Base-by-base conservation (phyloP, 1,139 yeast species). In the Suhomyces bolitotheri region DNA sequence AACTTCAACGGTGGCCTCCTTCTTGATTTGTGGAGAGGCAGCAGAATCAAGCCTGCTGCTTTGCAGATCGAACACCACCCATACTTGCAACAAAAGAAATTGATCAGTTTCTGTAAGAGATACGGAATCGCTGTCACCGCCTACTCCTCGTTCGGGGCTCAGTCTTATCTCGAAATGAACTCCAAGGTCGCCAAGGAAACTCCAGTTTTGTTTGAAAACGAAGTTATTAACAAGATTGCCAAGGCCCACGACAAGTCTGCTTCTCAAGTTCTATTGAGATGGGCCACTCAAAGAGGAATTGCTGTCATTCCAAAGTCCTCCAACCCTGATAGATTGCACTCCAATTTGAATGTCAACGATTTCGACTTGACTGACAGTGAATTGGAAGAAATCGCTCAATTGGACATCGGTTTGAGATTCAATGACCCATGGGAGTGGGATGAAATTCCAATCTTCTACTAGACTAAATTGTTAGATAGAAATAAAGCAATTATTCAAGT, bases 41-140 rank as follows among this genome's bases (percentile, higher is more conserved):
- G 85, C 46, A 76, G 69, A 50, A 78, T 87, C 56, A 76, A 70
- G 51, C 96, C 97, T 33, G 85, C 84, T 35, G 88, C 78, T 36
- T 73, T 85, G 51, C 96, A 89, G 65, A 84, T 89, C 56, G 97
- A 89, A 69, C 92, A 85, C 64, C 96, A 88, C 62, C 96, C 96
- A 48, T 88, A 86, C 71, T 73, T 88, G 60, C 86, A 84, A 49
- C 96, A 88, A 66, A 76, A 76, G 41, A 71, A 70, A 47, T 71
- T 87, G 57, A 61, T 87, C 44, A 73, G 81, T 49, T 85, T 65
- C 54, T 85, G 76, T 44, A 77, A 84, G 58, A 52, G 64, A 27
- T 63, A 76, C 48, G 80, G 76, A 31, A 77, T 88, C 53, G 82
- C 80, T 40, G 72, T 88, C 53, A 85, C 88, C 36, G 96, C 83